Evolutionary conservation across 2,329 filamentous ascomycete genomes (phyloP), one percentile per base, ranked within the genome.

Genomic region (Aspergillus terreus): DNA sequence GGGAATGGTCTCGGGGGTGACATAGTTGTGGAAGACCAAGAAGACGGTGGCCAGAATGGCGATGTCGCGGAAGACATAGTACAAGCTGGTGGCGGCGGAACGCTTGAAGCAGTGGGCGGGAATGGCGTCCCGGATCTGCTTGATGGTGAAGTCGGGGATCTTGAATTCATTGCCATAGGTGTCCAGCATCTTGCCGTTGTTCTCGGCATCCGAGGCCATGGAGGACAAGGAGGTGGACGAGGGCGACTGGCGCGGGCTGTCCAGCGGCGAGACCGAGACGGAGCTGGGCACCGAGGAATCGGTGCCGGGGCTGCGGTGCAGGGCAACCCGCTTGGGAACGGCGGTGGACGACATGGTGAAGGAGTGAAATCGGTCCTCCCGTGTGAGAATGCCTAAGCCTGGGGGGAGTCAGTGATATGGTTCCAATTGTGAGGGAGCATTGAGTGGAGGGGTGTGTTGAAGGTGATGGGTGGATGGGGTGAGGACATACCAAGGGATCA

Each of bases 101-200:
- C 94, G 87, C 78, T 96, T 81, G 74, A 88, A 97, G 82, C 94
- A 99, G 81, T 96, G 94, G 75, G 92, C 90, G 59, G 94, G 94
- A 62, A 99, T 99, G 71, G 94, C 94, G 76, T 96, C 88, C 67
- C 90, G 87, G 70, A 99, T 92, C 70, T 99, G 84, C 81, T 96
- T 96, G 82, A 99, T 95, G 69, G 91, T 95, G 79, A 88, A 99
- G 76, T 97, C 87, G 61, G 94, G 94, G 51, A 95, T 81, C 73
- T 90, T 80, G 78, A 99, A 99, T 67, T 91, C 82, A 74, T 97
- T 96, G 74, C 94, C 94, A 71, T 95, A 94, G 11, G 90, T 92
- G 76, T 99, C 92, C 58, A 94, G 66, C 61, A 99, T 82, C 71
- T 85, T 85, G 60, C 70, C 58, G 59, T 50, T 66, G 60, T 80